Percentiles rank a stretch among this genome's conserved stretches.
Conservation (phyloP, 2,329 filamentous ascomycete genomes). For the Neophaeococcomyces mojaviensis region DNA sequence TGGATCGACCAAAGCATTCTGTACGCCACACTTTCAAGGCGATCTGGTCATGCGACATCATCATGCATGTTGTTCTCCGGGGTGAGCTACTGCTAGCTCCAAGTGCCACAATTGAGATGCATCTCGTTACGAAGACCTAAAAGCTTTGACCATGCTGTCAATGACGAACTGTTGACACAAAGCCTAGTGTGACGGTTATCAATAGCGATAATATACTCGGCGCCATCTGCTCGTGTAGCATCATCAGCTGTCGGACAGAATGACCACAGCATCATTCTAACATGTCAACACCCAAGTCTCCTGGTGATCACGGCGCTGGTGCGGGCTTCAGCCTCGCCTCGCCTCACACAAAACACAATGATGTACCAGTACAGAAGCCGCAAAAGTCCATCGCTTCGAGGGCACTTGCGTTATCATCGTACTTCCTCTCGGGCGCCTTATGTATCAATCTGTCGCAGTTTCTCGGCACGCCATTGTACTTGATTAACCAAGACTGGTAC, state of each 20-base stretch:
- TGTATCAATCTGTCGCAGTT: constrained; percentile 62
- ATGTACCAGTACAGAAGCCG: constrained; percentile 18
- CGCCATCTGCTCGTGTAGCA: not conserved
- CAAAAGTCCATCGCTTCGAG: constrained; percentile 21
- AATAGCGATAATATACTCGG: constrained; percentile 2
- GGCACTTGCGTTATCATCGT: constrained; percentile 24
- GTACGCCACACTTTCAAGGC: constrained; percentile 3
- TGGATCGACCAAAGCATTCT: not conserved
- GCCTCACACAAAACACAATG: constrained; percentile 15
- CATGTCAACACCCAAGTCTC: constrained; percentile 14
- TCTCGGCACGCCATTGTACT: constrained; percentile 67
- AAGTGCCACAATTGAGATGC: constrained; percentile 4
- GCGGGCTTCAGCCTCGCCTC: constrained; percentile 22
- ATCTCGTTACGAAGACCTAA: not conserved
- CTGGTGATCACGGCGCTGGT: constrained; percentile 13
- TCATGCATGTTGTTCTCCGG: too few species aligned
- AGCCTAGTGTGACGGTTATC: constrained; percentile 1
- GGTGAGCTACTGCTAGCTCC: not conserved
- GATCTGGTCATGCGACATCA: not conserved
- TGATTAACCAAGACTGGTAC: constrained; percentile 68
- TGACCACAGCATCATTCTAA: not conserved
- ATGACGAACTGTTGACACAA: not conserved
- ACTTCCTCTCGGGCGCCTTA: constrained; percentile 26
- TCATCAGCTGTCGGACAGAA: not conserved
- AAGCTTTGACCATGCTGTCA: not conserved